Percentiles rank a stretch among this genome's conserved stretches.
Conservation (phyloP, 2,329 filamentous ascomycete genomes). For the Colletotrichum shisoi region DNA sequence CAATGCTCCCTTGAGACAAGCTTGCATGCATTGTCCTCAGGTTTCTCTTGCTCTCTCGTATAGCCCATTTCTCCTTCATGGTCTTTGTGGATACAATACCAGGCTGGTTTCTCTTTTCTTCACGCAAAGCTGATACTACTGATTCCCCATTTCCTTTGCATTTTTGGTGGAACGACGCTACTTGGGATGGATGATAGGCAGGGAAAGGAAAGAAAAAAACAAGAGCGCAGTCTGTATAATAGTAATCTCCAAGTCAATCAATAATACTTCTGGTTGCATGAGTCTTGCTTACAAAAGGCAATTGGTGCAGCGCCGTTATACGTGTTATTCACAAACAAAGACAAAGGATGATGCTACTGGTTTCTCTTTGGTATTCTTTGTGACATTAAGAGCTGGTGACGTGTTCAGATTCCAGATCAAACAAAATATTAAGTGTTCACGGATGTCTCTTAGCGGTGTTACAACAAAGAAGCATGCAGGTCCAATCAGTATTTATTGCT, state of each 20-base stretch:
- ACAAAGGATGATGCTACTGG: neutral
- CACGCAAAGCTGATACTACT: slow-evolving; percentile 39
- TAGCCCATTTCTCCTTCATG: slow-evolving; percentile 12
- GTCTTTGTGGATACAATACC: slow-evolving; percentile 29
- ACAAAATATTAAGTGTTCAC: too few species aligned
- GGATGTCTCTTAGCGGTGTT: neutral
- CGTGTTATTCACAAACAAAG: neutral
- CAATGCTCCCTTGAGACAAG: slow-evolving; percentile 3
- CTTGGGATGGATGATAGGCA: neutral
- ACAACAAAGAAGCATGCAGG: too few species aligned
- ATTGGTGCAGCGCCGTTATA: neutral
- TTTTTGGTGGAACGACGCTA: slow-evolving; percentile 11
- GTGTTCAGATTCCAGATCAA: too few species aligned
- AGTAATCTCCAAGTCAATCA: slow-evolving; percentile 27
- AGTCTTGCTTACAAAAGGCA: neutral
- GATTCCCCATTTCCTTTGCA: slow-evolving; percentile 44
- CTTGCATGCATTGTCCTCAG: slow-evolving; percentile 6
- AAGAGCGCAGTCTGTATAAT: slow-evolving; percentile 35
- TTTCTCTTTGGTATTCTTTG: neutral
- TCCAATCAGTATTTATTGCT: neutral
- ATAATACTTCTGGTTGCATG: slow-evolving; percentile 12
- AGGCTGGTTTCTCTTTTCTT: slow-evolving; percentile 16
- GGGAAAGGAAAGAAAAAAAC: neutral
- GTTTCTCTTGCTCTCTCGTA: slow-evolving; percentile 11
- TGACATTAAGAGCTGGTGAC: neutral